These are phyloP conservation scores for Penicillium paradoxum DNA, from an alignment of 495 filamentous ascomycete genomes.

Conservation along the genomic window DNA sequence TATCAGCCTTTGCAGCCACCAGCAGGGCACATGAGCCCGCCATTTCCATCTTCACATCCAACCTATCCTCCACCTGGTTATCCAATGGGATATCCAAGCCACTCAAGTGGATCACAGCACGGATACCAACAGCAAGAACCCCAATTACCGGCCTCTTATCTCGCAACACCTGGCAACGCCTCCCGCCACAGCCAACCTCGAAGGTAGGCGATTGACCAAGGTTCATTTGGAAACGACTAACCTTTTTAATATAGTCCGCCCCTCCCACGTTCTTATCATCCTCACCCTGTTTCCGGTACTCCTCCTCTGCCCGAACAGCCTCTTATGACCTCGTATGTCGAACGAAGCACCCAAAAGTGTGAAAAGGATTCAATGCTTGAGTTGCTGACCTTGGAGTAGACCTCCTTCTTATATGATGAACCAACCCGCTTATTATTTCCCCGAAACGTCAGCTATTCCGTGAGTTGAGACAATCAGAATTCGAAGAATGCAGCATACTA, in stretches of 20 bases:
- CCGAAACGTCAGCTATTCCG: conserved; percentile 18
- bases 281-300: conserved; percentile 6
- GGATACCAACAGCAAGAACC: conserved; percentile 13
- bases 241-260: conserved; percentile 11
- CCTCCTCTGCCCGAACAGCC: conserved; percentile 14
- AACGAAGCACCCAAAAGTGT: not conserved
- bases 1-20: conserved; percentile 17
- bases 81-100: conserved; percentile 14
- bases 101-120: conserved; percentile 5
- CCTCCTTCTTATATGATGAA: conserved; percentile 25
- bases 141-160: conserved; percentile 13
- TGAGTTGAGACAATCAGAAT: conserved; percentile 7
- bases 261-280: conserved; percentile 14
- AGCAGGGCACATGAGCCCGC: conserved; percentile 16
- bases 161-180: conserved; percentile 11
- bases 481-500: not conserved
- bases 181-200: conserved; percentile 13
- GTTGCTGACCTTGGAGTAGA: not conserved
- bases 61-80: conserved; percentile 16
- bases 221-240: not conserved
- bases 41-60: conserved; percentile 14
- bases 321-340: conserved; percentile 22
- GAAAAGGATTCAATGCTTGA: not conserved
- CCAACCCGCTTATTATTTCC: conserved; percentile 21
- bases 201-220: conserved; percentile 10